Base-by-base conservation (phyloP, 2,329 filamentous ascomycete species). In the Paraconiothyrium brasiliense region DNA sequence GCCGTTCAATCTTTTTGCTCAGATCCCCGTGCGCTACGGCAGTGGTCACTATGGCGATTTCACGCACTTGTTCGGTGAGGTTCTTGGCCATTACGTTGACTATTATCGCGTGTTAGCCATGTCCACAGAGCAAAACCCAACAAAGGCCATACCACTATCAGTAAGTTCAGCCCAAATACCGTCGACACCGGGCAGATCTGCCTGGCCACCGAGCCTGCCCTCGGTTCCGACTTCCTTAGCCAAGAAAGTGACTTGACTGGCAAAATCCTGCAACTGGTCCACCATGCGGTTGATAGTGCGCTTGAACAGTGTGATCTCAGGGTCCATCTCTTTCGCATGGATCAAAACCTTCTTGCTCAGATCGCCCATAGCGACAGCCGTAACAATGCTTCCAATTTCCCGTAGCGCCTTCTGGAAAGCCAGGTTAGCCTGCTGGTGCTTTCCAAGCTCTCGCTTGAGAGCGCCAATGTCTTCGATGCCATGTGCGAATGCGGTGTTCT, bases 41-140 rank as follows among this genome's bases (percentile, higher is more conserved):
- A 1, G 94, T 97, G 3, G 94, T 98, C 62, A 99, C 95, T 74
- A 94, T 93, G 64, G 94, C 95, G 71, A 99, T 99, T 80, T 97
- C 94, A 82, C 94, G 90, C 76, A 99, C 95, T 83, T 99, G 94
- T 5, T 95, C 97, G 2, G 94, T 98, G 71, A 99, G 83, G 78
- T 98, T 99, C 86, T 95, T 96, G 76, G 94, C 94, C 94, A 99
- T 98, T 70, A 94, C 92, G 81, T 99, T 99, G 81, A 99, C 94
- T 84, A 67, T 10, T 46, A 10, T 44, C 20, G 59, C 14, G 43
- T 30, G 65, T 80, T 67, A 80, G 55, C 59, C 60, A 66, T 64
- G 27, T 65, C 70, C 63, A 67, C 58, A 35, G 54, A 30, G 39
- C 60, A 63, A 51, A 50, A 69, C 50, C 64, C 51, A 54, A 47